These are phyloP conservation scores for Paramecium caudatum DNA, from an alignment of 73 alveolate genomes.

Conservation along the genomic window DNA sequence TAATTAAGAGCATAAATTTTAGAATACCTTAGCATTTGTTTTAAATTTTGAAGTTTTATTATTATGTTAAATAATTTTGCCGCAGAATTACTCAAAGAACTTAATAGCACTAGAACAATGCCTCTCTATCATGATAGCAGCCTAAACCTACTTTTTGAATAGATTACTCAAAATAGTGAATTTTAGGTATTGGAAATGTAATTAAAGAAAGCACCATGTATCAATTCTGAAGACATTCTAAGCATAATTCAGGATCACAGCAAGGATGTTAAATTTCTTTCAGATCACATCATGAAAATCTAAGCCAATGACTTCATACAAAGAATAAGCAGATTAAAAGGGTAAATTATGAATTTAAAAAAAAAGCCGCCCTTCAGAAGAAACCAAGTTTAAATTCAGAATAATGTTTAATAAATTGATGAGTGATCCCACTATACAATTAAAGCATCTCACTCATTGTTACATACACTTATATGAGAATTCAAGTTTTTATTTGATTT, in stretches of 20 bases:
- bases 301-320: not conserved
- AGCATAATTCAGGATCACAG: not conserved
- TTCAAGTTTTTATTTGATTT: slow-evolving; percentile 14
- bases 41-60: slow-evolving; percentile 28
- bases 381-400: slow-evolving; percentile 26
- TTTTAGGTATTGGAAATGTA: not conserved
- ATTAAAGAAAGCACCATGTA: slow-evolving; percentile 6
- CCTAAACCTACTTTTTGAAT: not conserved
- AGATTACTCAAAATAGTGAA: slow-evolving; percentile 39
- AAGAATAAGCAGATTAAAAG: not conserved
- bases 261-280: slow-evolving; percentile 1
- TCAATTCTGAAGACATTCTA: slow-evolving; percentile 40
- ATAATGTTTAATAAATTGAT: not conserved
- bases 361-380: not conserved
- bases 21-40: too few relatives aligned
- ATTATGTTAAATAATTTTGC: slow-evolving; percentile 35
- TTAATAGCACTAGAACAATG: slow-evolving; percentile 13
- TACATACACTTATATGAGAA: slow-evolving; percentile 46
- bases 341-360: not conserved
- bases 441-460: slow-evolving; percentile 45
- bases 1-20: too few relatives aligned
- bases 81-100: slow-evolving; percentile 21
- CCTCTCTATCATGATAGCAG: slow-evolving; percentile 42
- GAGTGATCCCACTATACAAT: not conserved
- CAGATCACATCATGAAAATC: slow-evolving; percentile 29